A percentile compares a stretch with the other conserved stretches of the same genome.
phyloP scores from a whole-genome alignment of 257 asterid species.

The Linaria vulgaris region DNA sequence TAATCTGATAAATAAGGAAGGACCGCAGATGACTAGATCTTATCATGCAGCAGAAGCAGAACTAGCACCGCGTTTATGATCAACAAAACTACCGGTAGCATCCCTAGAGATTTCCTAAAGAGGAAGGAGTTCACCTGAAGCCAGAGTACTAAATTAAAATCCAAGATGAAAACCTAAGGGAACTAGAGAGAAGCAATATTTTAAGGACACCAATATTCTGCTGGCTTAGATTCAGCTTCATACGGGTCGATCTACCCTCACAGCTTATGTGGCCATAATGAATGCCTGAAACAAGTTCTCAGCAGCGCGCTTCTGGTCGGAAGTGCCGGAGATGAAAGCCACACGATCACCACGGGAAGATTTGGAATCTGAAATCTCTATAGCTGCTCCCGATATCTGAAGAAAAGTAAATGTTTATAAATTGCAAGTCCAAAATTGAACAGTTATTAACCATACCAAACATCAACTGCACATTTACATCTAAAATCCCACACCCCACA shows the following conservation, averaged over 20 bases:
- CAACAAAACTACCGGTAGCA: slow-evolving; percentile 31
- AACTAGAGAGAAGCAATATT: slow-evolving; percentile 40
- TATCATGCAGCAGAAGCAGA: slow-evolving; percentile 39
- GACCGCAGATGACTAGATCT: slow-evolving; percentile 45
- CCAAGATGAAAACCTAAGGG: slow-evolving; percentile 41
- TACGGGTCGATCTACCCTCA: slow-evolving; percentile 29
- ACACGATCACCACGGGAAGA: slow-evolving; percentile 85
- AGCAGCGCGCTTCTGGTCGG: slow-evolving; percentile 88
- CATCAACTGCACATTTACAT: slow-evolving; percentile 12
- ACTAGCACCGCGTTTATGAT: slow-evolving; percentile 31
- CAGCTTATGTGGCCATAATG: slow-evolving; percentile 74
- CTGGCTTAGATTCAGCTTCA: slow-evolving; percentile 37
- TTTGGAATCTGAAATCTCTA: slow-evolving; percentile 75
- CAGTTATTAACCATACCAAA: slow-evolving; percentile 6
- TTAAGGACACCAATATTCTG: slow-evolving; percentile 24
- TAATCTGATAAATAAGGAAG: slow-evolving; percentile 34
- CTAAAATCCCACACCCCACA: background rate
- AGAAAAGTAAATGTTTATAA: slow-evolving; percentile 37
- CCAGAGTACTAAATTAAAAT: slow-evolving; percentile 34
- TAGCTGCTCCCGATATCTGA: slow-evolving; percentile 93
- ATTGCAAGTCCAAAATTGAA: slow-evolving; percentile 23
- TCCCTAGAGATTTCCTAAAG: slow-evolving; percentile 44
- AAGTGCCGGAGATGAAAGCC: slow-evolving; percentile 84
- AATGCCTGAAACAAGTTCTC: slow-evolving; percentile 94
- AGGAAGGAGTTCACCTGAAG: slow-evolving; percentile 38